Conservation (phyloP, 1,284 basidiomycete species). For the Volvariella surrecta region DNA sequence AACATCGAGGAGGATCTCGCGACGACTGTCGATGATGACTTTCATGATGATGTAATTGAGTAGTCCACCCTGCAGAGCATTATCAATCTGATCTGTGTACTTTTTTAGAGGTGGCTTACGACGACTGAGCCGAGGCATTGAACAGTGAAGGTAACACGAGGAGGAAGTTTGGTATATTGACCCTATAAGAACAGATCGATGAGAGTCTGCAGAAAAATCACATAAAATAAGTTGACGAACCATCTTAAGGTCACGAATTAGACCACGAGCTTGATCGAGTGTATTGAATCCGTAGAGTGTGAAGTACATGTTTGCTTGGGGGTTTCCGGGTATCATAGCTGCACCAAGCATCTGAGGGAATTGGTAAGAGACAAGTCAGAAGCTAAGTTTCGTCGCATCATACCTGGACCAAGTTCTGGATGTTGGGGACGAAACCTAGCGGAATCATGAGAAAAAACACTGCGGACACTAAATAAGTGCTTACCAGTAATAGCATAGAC, state of each 20-base stretch:
- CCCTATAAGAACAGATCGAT: constrained; percentile 21
- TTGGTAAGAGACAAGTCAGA: not conserved
- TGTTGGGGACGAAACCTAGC: constrained; percentile 23
- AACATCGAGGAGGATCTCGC: constrained; percentile 31
- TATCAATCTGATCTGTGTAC: not conserved
- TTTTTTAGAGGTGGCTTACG: constrained; percentile 20
- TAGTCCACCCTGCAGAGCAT: constrained; percentile 19
- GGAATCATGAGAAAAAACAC: constrained; percentile 15
- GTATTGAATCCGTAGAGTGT: constrained; percentile 42
- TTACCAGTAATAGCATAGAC: constrained; percentile 43
- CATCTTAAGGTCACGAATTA: constrained; percentile 43
- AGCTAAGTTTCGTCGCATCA: constrained; percentile 3
- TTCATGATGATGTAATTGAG: constrained; percentile 42
- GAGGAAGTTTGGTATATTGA: constrained; percentile 60
- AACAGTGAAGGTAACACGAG: constrained; percentile 49
- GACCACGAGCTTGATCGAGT: constrained; percentile 30
- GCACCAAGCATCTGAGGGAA: constrained; percentile 27
- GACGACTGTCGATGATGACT: constrained; percentile 33
- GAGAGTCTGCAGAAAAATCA: not conserved
- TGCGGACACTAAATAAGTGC: constrained; percentile 17
- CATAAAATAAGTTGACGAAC: constrained; percentile 14
- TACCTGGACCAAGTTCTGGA: constrained; percentile 28
- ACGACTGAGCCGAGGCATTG: constrained; percentile 48
- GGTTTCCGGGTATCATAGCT: constrained; percentile 29
- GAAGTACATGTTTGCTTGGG: constrained; percentile 43